Base-by-base conservation (phyloP, 352 stramenopile species). In the Pythium folliculosum region DNA sequence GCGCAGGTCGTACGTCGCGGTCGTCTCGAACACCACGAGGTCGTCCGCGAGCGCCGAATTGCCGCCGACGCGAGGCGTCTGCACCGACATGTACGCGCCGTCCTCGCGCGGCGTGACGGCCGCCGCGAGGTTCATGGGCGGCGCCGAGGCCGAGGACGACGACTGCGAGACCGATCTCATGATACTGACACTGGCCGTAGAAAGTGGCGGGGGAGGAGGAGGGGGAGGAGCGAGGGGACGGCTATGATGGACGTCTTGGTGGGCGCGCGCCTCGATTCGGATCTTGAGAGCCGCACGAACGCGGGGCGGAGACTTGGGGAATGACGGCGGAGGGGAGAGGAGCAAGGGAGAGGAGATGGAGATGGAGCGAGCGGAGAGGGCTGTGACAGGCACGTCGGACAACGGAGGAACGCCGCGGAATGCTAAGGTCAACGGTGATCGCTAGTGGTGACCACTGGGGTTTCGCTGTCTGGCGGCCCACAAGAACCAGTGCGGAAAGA, bases 1-100 rank as follows among this genome's bases (percentile, higher is more conserved):
- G 6, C 72, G 77, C 5, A 89, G 62, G 21, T 79, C 71, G 63
- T 91, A 91, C 32, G 30, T 21, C 12, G 38, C 6, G n/a, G n/a
- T n/a, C 38, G 56, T 38, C 43, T 61, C 50, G 21, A 50, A 49
- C 6, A 58, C 58, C 17, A 64, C 43, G 30, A 63, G 58, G 30
- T 67, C 65, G 32, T 62, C 44, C 3, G 25, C 54, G 40, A 48
- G 52, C 50, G 51, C 17, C 62, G n/a, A n/a, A n/a, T n/a, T n/a
- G n/a, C n/a, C n/a, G n/a, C n/a, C n/a, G n/a, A n/a, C 65, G 44
- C 59, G 58, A 8, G 58, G 65, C 45, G 65, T 72, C 58, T 64
- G 49, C 1, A 72, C 45, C 23, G 50, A 57, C 14, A 72, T 22
- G 65, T 64, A 72, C 7, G 65, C 55, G 65, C 37, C 38, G 50